Base-by-base conservation (phyloP, 768 basidiomycete species). In the Collybiopsis confluens region DNA sequence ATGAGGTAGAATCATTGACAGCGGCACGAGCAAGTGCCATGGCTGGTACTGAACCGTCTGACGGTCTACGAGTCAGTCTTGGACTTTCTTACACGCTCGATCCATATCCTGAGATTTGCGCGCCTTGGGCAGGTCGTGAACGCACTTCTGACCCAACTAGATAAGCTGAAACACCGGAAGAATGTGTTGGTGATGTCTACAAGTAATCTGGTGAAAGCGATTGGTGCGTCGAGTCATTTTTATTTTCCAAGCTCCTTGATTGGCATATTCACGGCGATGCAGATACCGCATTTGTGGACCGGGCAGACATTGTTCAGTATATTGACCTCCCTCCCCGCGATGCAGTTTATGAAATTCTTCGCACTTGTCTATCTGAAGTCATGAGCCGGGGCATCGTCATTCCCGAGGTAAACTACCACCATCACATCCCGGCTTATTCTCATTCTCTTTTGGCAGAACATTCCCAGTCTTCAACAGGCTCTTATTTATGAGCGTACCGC, bases 121-220 rank as follows among this genome's bases (percentile, higher is more conserved):
- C 50, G 11, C 27, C 27, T 4, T 4, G 36, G 45, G 6, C 63
- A 98, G 94, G 96, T 98, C 16, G 97, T 99, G 41, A 98, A 98
- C 66, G 97, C 97, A 0, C 81, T 99, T 2, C 76, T 99, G 8
- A 98, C 97, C 0, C 96, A 98, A 70, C 79, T 99, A 6, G 97
- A 99, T 73, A 97, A 94, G 68, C 75, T 99, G 16, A 92, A 90
- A 65, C 88, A 92, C 59, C 81, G 83, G 46, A 96, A 91, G 71
- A 99, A 99, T 63, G 93, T 95, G 2, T 73, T 98, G 21, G 87
- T 99, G 21, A 90, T 99, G 86, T 86, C 97, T 4, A 99, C 97
- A 1, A 96, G 93, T 53, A 99, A 98, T 69, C 80, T 99, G 5
- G 85, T 87, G 1, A 88, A 92, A 62, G 93, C 97, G 0, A 99